Evolutionary conservation across 2,329 filamentous ascomycete species (phyloP), one percentile per base, ranked within the genome.

Genomic region (Penicillium sp.): DNA sequence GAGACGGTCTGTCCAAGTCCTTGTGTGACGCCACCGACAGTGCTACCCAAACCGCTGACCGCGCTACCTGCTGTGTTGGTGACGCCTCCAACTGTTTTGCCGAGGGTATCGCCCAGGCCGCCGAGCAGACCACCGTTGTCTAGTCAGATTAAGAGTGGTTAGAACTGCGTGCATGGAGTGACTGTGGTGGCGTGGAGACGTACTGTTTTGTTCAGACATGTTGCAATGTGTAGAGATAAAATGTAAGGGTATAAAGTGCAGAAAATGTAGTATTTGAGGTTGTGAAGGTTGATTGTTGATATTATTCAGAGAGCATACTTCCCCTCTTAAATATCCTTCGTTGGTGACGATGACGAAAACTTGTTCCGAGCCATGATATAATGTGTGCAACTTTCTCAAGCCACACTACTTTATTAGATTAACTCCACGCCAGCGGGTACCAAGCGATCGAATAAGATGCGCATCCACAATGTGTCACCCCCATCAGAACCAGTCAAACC

Each of bases 11-110:
- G 47, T 9, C 69, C 69, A 31, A 71, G 46, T 1, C 67, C 67
- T 19, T 71, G 65, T 23, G 72, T 74, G 53, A 69, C 68, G 50
- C 69, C 66, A 33, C 73, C 72, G 11, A 73, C 72, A 4, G 72
- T 75, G 52, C 67, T 68, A 19, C 71, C 70, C 4, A 74, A 54
- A 21, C 70, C 68, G 11, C 67, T 60, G 21, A 72, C 67, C 5
- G 65, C 58, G 29, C 29, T 46, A 39, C 71, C 70, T 2, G 70
- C 50, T 2, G 71, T 73, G 60, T 68, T 68, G 42, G 71, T 72
- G 11, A 73, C 62, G 52, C 73, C 73, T 56, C 67, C 66, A 27
- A 71, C 67, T 26, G 69, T 69, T 42, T 69, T 68, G 44, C 68
- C 68, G 16, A 71, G 29, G 33, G 67, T 69, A 45, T 70, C 65